phyloP scores from a whole-genome alignment of 129 eudicot species.

The Oenanthe sinensis region DNA sequence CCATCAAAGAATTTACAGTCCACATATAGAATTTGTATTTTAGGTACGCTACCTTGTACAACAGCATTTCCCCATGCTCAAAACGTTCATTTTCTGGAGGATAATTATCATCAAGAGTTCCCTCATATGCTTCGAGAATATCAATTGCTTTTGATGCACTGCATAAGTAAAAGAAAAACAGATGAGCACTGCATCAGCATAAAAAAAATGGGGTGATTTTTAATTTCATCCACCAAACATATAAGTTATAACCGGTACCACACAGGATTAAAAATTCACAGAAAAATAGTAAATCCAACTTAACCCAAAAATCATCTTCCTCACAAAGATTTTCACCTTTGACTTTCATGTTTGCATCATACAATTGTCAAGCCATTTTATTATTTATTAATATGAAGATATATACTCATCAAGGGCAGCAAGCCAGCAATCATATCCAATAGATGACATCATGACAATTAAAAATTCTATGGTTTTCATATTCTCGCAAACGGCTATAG shows the following conservation, averaged over 20 bases:
- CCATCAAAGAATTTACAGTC: neutral
- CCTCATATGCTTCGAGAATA: conserved; percentile 98
- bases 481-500: neutral
- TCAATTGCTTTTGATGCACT: conserved; percentile 93
- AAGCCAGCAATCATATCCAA: neutral
- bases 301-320: neutral
- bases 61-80: conserved; percentile 98
- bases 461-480: neutral
- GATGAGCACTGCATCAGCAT: neutral
- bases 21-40: neutral
- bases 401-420: neutral
- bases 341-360: neutral
- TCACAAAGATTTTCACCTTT: neutral
- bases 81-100: conserved; percentile 89
- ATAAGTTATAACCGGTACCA: neutral
- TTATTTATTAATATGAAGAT: neutral
- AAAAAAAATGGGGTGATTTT: neutral
- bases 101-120: conserved; percentile 88
- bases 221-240: neutral
- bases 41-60: conserved; percentile 69
- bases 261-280: neutral
- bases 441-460: neutral
- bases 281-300: neutral
- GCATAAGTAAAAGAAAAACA: conserved; percentile 9
- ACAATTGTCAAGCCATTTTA: neutral